Percentiles rank a stretch among this genome's conserved stretches.
phyloP scores from a whole-genome alignment of 306 rosid genomes.

The Purshia tridentata region DNA sequence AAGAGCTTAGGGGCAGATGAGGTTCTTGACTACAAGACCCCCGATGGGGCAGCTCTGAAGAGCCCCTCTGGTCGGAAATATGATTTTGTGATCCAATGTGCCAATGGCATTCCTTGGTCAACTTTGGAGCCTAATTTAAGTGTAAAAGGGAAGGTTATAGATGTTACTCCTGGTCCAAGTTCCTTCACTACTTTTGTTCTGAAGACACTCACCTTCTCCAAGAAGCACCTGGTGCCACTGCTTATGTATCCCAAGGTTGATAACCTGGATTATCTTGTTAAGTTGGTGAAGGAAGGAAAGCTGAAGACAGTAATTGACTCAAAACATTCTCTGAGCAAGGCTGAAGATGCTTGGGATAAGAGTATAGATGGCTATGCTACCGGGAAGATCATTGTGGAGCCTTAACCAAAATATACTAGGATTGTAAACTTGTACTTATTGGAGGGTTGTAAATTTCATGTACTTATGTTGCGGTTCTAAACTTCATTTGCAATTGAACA shows the following conservation, averaged over 20 bases:
- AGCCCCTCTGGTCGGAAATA: constrained; percentile 72
- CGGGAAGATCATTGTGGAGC: constrained; percentile 74
- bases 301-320: constrained; percentile 69
- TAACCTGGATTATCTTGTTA: constrained; percentile 52
- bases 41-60: constrained; percentile 60
- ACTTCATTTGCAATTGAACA: too few species aligned
- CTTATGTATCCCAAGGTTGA: constrained; percentile 40
- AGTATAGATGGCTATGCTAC: constrained; percentile 78
- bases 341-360: constrained; percentile 67
- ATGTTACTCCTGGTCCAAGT: constrained; percentile 46
- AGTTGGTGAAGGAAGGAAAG: constrained; percentile 66
- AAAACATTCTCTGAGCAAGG: constrained; percentile 51
- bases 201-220: constrained; percentile 57
- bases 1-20: constrained; percentile 75
- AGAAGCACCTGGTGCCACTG: constrained; percentile 64
- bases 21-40: constrained; percentile 70
- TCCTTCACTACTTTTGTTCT: constrained; percentile 46
- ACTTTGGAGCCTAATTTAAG: constrained; percentile 69
- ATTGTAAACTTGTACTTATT: background rate
- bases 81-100: constrained; percentile 68
- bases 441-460: too few species aligned
- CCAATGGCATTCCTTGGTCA: constrained; percentile 58
- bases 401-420: constrained; percentile 5
- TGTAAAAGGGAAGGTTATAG: constrained; percentile 59
- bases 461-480: too few species aligned